Conservation (phyloP, 192 early-diverging fungal genomes). For the Oehlia diaphana region DNA sequence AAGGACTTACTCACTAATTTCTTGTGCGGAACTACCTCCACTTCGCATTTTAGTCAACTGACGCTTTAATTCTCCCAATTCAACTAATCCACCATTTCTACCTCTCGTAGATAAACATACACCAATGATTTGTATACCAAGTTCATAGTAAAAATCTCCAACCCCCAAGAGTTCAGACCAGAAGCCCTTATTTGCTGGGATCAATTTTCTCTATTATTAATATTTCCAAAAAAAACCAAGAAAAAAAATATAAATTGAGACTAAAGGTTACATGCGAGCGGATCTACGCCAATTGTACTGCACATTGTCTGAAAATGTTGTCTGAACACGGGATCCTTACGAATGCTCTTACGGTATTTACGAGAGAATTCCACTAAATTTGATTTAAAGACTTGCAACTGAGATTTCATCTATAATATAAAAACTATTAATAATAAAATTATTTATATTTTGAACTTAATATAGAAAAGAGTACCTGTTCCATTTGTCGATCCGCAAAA, state of each 20-base stretch:
- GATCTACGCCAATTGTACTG: constrained; percentile 90
- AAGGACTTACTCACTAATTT: constrained; percentile 49
- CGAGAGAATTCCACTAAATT: constrained; percentile 87
- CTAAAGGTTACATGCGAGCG: constrained; percentile 69
- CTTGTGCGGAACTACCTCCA: constrained; percentile 32
- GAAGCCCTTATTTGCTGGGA: constrained; percentile 87
- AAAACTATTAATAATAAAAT: background rate
- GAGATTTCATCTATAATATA: constrained; percentile 56
- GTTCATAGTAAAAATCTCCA: constrained; percentile 96
- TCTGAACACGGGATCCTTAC: constrained; percentile 81
- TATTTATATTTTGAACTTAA: background rate
- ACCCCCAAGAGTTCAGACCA: constrained; percentile 94
- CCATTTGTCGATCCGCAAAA: background rate
- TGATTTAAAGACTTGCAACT: constrained; percentile 71
- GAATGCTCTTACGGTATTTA: constrained; percentile 85
- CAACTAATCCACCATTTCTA: constrained; percentile 89
- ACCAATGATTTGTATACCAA: constrained; percentile 91
- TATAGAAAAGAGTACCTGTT: background rate
- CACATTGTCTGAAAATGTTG: constrained; percentile 94
- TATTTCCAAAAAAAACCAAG: background rate
- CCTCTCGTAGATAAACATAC: constrained; percentile 83
- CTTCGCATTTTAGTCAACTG: constrained; percentile 67
- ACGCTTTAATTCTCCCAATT: constrained; percentile 75
- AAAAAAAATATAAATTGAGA: constrained; percentile 4
- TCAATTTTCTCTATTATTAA: background rate